Evolutionary conservation across 2,329 filamentous ascomycete species (phyloP), one percentile per base, ranked within the genome.

Genomic region (Alternaria conjuncta): DNA sequence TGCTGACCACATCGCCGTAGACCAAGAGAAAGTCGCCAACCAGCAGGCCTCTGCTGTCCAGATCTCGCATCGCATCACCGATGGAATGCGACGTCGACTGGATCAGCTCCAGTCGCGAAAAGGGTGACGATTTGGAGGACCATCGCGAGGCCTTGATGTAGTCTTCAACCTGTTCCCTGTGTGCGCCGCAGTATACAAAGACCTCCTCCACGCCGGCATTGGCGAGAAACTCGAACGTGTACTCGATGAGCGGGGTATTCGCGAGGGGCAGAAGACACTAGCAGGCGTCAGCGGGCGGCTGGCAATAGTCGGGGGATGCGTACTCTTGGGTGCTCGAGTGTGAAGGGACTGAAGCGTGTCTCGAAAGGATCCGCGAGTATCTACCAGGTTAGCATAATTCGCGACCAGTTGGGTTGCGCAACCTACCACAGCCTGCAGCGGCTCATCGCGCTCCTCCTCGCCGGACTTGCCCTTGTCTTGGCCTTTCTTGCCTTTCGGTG

Each of bases 171-270:
- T 94, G 89, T 63, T 96, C 91, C 28, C 91, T 92, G 79, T 97
- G 94, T 26, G 93, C 90, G 64, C 93, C 92, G 72, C 92, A 95
- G 83, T 97, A 98, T 62, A 99, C 87, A 78, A 92, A 97, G 57
- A 98, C 92, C 69, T 97, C 93, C 72, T 96, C 90, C n/a, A 98
- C 94, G 61, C 94, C 94, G 62, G 96, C 94, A 86, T 95, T 95
- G 68, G 94, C 94, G 1, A 99, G 89, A 75, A 97, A 98, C 77
- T 98, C 94, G 74, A 98, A 89, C 5, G 95, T 98, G 80, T 99
- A 98, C 81, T 99, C 96, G 82, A 99, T 97, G 67, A 99, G 85
- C 36, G 96, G 95, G 2, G 91, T 94, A 80, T 98, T 98, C 64
- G 93, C 96, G 64, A 99, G 86, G 11, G 95, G 94, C 7, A 99